Evolutionary conservation across 805 yeast species (phyloP), one percentile per base, ranked within the genome.

Genomic region (Barnettozyma pratensis): DNA sequence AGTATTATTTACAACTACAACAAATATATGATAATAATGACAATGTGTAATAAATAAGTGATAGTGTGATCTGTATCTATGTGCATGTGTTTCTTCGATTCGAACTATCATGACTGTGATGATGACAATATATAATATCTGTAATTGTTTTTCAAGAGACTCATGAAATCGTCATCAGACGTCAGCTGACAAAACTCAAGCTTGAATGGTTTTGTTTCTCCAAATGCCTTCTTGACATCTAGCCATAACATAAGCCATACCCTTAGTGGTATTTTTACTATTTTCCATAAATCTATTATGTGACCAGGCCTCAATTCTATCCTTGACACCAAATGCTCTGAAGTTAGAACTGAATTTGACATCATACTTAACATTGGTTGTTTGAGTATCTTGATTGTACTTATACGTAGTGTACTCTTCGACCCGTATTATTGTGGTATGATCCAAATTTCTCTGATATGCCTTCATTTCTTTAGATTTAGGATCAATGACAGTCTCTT

Each of bases 371-470:
- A 85, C 87, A 6, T 59, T 55, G 0, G 87, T 82, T 26, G 52
- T 52, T 1, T 62, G 49, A 26, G 52, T 54, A 4, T 58, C 63
- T 1, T 58, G 57, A 39, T 70, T 66, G 44, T 63, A 70, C 11
- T 66, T 53, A 63, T 85, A 91, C 2, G 69, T 72, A 26, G 89
- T 79, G 57, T 69, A 79, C 61, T 91, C 97, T 61, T 88, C 96
- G 14, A 91, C 85, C 54, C 83, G 74, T 51, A 91, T 77, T 45
- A 91, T 78, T 54, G 77, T 75, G 1, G 86, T 80, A 63, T 92
- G 97, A 62, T 92, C 97, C 42, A 91, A 67, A 63, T 91, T 91
- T 52, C 89, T 76, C 12, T 88, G 83, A 69, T 87, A 90, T 3
- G 95, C 79, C 48, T 70, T 59, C 77, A 91, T 72, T 7, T 71